A percentile compares a stretch with the other conserved stretches of the same genome.
Evolutionary conservation across 139 green algal genomes (phyloP).

Genomic region (Gonium pectorale): DNA sequence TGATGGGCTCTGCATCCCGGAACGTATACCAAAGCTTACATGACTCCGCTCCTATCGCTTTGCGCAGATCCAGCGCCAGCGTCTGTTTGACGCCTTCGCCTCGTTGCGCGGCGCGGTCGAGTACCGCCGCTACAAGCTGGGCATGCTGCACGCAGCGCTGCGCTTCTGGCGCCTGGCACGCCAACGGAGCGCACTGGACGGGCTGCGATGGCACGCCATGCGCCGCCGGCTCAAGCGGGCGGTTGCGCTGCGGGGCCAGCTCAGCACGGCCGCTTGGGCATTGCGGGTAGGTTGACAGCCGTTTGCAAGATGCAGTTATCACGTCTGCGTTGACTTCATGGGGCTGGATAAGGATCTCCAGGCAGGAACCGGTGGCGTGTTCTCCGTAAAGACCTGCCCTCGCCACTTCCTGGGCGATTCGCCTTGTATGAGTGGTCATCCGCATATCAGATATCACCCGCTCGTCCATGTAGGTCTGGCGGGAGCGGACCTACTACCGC

Average conservation of each 20-base stretch:
- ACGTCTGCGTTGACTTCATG: neutral
- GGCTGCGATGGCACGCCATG: constrained; percentile 35
- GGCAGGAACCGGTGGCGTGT: no score
- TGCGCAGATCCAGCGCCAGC: constrained; percentile 11
- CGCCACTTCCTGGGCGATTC: no score
- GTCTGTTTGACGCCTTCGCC: neutral
- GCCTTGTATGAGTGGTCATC: no score
- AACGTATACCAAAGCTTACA: no score
- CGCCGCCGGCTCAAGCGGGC: constrained; percentile 13
- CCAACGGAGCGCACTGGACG: constrained; percentile 33
- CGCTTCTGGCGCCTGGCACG: constrained; percentile 38
- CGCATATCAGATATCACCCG: no score
- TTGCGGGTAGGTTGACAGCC: constrained; percentile 9
- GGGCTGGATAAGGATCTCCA: no score
- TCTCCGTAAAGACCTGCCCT: no score
- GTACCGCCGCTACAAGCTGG: neutral
- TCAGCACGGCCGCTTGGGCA: neutral
- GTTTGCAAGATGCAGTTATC: neutral
- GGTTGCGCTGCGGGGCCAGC: constrained; percentile 7
- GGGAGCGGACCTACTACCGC: neutral
- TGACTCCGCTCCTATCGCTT: no score
- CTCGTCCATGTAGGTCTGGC: constrained; percentile 1
- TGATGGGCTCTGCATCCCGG: no score
- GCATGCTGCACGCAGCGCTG: constrained; percentile 6
- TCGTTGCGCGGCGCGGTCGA: constrained; percentile 5